Evolutionary conservation across 2,329 filamentous ascomycete species (phyloP), one percentile per base, ranked within the genome.

Genomic region (Akanthomyces dipterigenus): DNA sequence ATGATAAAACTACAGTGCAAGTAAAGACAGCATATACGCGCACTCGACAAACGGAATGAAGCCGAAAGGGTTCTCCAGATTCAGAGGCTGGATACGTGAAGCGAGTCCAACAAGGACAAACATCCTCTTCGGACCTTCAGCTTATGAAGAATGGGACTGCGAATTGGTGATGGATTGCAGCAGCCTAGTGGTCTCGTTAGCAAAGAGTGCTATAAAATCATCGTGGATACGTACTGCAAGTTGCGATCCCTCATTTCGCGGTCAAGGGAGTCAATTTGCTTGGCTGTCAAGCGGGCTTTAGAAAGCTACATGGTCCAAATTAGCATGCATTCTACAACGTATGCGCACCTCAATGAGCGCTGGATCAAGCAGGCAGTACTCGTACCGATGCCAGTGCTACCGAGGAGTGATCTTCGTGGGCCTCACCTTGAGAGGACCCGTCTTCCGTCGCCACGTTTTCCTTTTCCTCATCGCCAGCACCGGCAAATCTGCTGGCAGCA

Each of bases 351-450:
- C 45, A 28, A 20, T 26, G 45, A 63, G 60, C 66, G 69, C 72
- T 71, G 69, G 70, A 73, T 72, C 72, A 77, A 75, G 72, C 74
- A 77, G 75, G 75, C 79, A 76, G 73, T n/a, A 75, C 70, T 78
- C 85, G 80, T 82, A 88, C 85, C 84, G 82, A 84, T 77, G 85
- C 84, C 76, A 88, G 79, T 75, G 85, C 85, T 72, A 80, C 78
- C 71, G 85, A 87, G 74, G 84, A 84, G 77, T 83, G 77, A 71
- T 88, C 85, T 69, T 83, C 80, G 69, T 77, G 76, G 71, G 76
- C 76, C 83, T 87, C 84, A 82, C 81, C 83, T 82, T 81, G 80
- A 71, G 76, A 76, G 69, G 72, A 69, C 54, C 70, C 70, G 61
- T 73, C 72, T 66, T 73, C 67, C 50, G 71, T 69, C 65, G 73